phyloP scores from a whole-genome alignment of 2,329 filamentous ascomycete species.

The Hortaea werneckii region DNA sequence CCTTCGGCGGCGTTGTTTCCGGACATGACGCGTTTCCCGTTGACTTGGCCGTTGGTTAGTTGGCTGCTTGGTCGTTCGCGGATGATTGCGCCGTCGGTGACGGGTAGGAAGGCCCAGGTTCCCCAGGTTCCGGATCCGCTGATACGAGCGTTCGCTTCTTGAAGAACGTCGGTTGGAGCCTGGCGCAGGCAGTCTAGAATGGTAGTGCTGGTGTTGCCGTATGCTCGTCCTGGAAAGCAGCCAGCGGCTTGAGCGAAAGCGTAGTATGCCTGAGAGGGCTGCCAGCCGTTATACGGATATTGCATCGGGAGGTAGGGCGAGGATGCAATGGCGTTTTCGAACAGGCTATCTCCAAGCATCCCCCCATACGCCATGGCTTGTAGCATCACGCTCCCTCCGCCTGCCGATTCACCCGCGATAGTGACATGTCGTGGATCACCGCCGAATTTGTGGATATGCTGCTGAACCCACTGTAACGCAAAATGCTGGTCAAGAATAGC shows the following conservation, averaged over 20 bases:
- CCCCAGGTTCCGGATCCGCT: constrained; percentile 28
- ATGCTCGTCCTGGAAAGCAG: constrained; percentile 22
- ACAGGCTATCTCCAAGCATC: constrained; percentile 7
- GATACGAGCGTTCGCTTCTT: constrained; percentile 28
- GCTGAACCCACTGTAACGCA: constrained; percentile 42
- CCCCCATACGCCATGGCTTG: constrained; percentile 21
- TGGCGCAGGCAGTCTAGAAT: constrained; percentile 36
- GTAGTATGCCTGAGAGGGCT: constrained; percentile 38
- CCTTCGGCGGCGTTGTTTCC: constrained; percentile 45
- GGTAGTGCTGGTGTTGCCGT: constrained; percentile 5
- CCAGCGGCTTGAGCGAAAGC: constrained; percentile 34
- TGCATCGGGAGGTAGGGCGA: constrained; percentile 47
- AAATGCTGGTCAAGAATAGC: constrained; percentile 39
- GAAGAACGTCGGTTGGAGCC: constrained; percentile 27
- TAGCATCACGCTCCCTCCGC: constrained; percentile 30
- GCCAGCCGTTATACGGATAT: constrained; percentile 40
- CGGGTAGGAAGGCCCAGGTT: constrained; percentile 36
- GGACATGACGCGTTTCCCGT: constrained; percentile 29
- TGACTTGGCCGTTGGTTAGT: constrained; percentile 27
- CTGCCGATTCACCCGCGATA: constrained; percentile 29
- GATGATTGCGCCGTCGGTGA: constrained; percentile 33
- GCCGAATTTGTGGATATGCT: constrained; percentile 37
- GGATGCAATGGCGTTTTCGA: constrained; percentile 27
- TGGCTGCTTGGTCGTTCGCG: constrained; percentile 30
- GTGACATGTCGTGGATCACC: constrained; percentile 40